Conservation (phyloP, 2,329 filamentous ascomycete species). For the Aspergillus ustus region DNA sequence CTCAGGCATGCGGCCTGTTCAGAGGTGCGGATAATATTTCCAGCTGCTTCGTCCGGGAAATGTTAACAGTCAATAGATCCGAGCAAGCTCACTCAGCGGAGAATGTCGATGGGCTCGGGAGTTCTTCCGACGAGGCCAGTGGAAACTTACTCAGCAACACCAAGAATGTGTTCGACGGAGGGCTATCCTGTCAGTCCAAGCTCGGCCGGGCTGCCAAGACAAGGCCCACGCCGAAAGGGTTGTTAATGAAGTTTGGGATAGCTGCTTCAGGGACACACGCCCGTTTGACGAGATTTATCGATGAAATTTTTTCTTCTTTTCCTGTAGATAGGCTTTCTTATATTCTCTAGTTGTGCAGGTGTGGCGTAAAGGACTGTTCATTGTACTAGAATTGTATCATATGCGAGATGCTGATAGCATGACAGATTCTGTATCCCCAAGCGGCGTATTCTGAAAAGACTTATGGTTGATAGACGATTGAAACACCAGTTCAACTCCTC, state of each 20-base stretch:
- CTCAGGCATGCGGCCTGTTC: constrained; percentile 90
- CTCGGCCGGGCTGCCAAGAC: constrained; percentile 79
- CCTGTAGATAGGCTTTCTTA: constrained; percentile 7
- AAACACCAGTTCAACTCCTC: constrained; percentile 10
- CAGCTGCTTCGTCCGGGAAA: not conserved
- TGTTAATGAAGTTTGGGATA: constrained; percentile 98
- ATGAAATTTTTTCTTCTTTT: constrained; percentile 31
- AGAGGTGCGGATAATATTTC: constrained; percentile 64
- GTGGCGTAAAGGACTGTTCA: not conserved
- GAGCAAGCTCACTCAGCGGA: constrained; percentile 87
- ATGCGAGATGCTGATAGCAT: constrained; percentile 10
- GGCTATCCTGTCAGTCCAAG: constrained; percentile 78
- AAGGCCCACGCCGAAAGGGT: constrained; percentile 83
- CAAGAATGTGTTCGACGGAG: constrained; percentile 87
- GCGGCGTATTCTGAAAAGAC: constrained; percentile 9
- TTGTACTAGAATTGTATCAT: constrained; percentile 23
- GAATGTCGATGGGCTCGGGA: constrained; percentile 92
- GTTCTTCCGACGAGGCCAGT: constrained; percentile 82
- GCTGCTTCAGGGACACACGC: constrained; percentile 89
- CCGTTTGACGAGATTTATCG: constrained; percentile 97
- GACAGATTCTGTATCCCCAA: constrained; percentile 1
- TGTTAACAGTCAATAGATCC: constrained; percentile 64
- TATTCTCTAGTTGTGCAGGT: not conserved
- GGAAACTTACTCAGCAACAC: constrained; percentile 87
- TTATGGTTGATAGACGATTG: constrained; percentile 4